phyloP scores from a whole-genome alignment of 306 rosid genomes.

The Sophora flavescens region DNA sequence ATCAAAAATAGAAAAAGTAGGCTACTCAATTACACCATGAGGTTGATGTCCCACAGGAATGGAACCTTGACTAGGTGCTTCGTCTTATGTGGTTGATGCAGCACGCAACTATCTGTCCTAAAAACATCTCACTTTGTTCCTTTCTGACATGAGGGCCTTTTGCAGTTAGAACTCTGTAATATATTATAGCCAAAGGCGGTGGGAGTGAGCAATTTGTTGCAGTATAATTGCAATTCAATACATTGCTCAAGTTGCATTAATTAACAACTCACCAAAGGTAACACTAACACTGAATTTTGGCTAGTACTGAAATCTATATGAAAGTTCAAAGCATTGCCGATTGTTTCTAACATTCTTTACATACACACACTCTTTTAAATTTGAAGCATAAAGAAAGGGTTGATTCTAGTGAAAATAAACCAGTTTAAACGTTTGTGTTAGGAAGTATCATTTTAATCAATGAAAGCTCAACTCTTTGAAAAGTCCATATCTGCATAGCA shows the following conservation, averaged over 20 bases:
- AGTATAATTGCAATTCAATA: background rate
- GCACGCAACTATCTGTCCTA: conserved; percentile 35
- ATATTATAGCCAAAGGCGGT: background rate
- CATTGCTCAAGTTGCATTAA: conserved; percentile 30
- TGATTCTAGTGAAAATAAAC: background rate
- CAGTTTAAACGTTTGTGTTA: background rate
- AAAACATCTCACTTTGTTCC: conserved; percentile 27
- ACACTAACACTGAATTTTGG: conserved; percentile 29
- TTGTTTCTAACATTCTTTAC: conserved; percentile 8
- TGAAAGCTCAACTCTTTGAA: conserved; percentile 22
- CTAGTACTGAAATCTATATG: background rate
- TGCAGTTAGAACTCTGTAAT: background rate
- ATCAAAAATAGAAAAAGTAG: conserved; percentile 20
- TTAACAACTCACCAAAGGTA: conserved; percentile 22
- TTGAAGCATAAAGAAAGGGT: background rate
- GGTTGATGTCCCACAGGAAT: conserved; percentile 47
- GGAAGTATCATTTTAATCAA: conserved; percentile 11
- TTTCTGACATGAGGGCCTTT: conserved; percentile 3
- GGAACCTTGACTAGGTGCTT: conserved; percentile 47
- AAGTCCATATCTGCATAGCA: conserved; percentile 8
- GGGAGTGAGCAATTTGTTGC: background rate
- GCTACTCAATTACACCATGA: conserved; percentile 3
- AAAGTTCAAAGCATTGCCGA: background rate
- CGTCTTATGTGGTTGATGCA: conserved; percentile 36
- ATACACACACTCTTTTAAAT: background rate